Base-by-base conservation (phyloP, 2,329 filamentous ascomycete genomes). In the Colletotrichum gloeosporioides region DNA sequence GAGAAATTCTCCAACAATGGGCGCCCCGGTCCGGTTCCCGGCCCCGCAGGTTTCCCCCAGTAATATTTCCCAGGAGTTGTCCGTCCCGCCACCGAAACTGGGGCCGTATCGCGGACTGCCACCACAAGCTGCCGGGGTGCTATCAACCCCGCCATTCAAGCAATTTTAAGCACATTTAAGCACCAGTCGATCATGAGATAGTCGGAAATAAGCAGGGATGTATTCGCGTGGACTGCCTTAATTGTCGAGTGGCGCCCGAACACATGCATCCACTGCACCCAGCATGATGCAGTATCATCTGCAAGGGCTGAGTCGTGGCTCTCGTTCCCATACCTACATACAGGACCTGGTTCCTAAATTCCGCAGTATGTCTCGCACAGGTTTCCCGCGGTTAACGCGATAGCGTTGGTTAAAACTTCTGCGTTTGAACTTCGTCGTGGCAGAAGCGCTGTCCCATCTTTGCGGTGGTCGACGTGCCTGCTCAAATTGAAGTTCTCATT, bases 1-100 rank as follows among this genome's bases (percentile, higher is more conserved):
- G 73, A 75, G 73, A 75, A 75, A 75, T 53, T 73, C 53, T 25
- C 13, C 62, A 63, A 18, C 53, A 29, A 55, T n/a, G 25, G 29
- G 34, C 63, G 55, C 73, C 69, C 69, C 73, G 36, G 63, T 67
- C 62, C 36, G 55, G n/a, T 27, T 62, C 62, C 69, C 53, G 53
- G 69, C 27, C 53, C 69, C 55, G 63, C 62, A 63, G 15, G 49
- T 68, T 67, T 66, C 69, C 61, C 73, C 55, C 69, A 75, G 69
- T 68, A 55, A 68, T 16, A 73, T 36, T 9, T 13, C 32, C 55
- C 39, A 62, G 61, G 59, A 57, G n/a, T 63, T 75, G 39, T 53
- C 64, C 61, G 36, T 53, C 55, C 31, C 55, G 39, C 49, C 36
- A 32, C 31, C 69, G 65, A 29, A 31, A 72, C 55, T 44, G 55